Percentiles rank a stretch among this genome's conserved stretches.
phyloP scores from a whole-genome alignment of 1,139 yeast species.

The Cylindricascospora bacillispora region DNA sequence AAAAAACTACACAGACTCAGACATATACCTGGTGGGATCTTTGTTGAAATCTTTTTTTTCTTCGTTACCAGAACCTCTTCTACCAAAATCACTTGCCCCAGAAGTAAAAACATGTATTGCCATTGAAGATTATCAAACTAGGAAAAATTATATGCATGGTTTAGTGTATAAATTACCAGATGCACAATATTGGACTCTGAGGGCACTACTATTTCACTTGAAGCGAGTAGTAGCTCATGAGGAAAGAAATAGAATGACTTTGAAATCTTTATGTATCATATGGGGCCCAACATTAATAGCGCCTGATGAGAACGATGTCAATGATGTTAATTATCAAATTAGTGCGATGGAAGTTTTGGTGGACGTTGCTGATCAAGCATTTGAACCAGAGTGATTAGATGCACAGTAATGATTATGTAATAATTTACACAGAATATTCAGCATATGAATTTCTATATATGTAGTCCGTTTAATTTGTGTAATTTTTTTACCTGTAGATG shows the following conservation, averaged over 20 bases:
- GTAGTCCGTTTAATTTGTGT: no score
- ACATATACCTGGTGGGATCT: constrained; percentile 63
- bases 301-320: constrained; percentile 48
- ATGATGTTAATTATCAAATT: constrained; percentile 72
- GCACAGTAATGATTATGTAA: no score
- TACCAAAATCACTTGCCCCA: constrained; percentile 44
- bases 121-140: constrained; percentile 42
- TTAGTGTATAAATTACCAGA: constrained; percentile 84
- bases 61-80: constrained; percentile 55
- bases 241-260: constrained; percentile 63
- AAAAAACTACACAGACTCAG: constrained; percentile 47
- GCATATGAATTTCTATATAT: no score
- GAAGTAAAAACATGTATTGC: constrained; percentile 64
- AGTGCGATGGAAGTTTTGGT: constrained; percentile 75
- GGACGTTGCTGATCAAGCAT: constrained; percentile 74
- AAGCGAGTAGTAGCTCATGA: constrained; percentile 58
- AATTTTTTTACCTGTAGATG: no score
- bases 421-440: no score
- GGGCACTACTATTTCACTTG: constrained; percentile 75
- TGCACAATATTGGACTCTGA: constrained; percentile 83
- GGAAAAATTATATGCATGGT: constrained; percentile 71
- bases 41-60: constrained; percentile 55
- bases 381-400: constrained; percentile 54
- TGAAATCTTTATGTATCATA: constrained; percentile 66
- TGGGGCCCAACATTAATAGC: constrained; percentile 89